Conservation (phyloP, 106 monocot species). For the Apostasia ramifera region DNA sequence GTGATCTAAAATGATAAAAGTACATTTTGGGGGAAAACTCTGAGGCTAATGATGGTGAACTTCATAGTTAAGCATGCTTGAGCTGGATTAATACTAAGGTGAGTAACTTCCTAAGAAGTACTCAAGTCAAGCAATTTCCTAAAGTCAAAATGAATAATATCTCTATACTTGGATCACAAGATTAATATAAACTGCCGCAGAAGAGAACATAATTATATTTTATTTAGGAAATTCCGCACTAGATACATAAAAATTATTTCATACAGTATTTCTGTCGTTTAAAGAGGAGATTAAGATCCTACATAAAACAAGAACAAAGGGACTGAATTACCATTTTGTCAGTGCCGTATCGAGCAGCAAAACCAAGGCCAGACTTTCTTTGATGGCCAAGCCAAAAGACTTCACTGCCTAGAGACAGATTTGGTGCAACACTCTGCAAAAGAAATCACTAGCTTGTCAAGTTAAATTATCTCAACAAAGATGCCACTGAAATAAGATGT, state of each 20-base stretch:
- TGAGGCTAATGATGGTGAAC: too few species aligned
- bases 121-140: too few species aligned
- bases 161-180: too few species aligned
- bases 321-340: constrained; percentile 68
- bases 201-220: too few species aligned
- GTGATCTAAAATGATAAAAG: too few species aligned
- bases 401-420: constrained; percentile 77
- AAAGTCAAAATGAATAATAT: too few species aligned
- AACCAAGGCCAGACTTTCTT: constrained; percentile 94
- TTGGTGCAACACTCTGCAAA: constrained; percentile 80
- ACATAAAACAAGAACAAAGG: too few species aligned
- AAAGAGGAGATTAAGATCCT: neutral
- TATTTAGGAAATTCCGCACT: neutral
- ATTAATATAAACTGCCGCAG: too few species aligned
- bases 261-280: neutral
- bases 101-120: too few species aligned
- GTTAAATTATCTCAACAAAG: neutral
- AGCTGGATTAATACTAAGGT: too few species aligned
- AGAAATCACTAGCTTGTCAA: neutral
- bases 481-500: neutral
- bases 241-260: neutral
- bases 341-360: constrained; percentile 87
- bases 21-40: too few species aligned
- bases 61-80: too few species aligned
- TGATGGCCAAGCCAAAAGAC: constrained; percentile 97